A percentile compares a stretch with the other conserved stretches of the same genome.
phyloP scores from a whole-genome alignment of 2,329 filamentous ascomycete genomes.

The Lachnellula occidentalis region DNA sequence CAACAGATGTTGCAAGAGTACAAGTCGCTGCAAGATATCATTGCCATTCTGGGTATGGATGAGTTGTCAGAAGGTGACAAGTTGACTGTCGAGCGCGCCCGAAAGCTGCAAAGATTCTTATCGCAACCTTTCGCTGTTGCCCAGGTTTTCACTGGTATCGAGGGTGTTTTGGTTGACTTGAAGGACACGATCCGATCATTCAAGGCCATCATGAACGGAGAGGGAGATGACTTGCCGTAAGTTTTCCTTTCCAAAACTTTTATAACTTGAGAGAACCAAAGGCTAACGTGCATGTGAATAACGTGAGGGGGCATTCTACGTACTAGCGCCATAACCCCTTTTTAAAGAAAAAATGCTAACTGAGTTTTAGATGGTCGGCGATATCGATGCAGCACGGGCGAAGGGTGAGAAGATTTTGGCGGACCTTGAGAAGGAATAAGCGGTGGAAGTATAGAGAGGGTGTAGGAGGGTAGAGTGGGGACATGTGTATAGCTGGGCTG shows the following conservation, averaged over 20 bases:
- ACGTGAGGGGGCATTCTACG: slow-evolving; percentile 57
- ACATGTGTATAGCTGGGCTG: slow-evolving; percentile 18
- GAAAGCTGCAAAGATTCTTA: slow-evolving; percentile 99
- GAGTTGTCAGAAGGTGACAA: slow-evolving; percentile 98
- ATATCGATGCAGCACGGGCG: slow-evolving; percentile 83
- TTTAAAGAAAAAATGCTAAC: slow-evolving; percentile 22
- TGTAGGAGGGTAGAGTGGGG: background rate
- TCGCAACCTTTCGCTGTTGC: slow-evolving; percentile 94
- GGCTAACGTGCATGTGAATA: too few species aligned
- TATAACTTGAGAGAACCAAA: too few species aligned
- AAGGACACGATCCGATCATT: slow-evolving; percentile 98
- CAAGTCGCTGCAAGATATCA: slow-evolving; percentile 99
- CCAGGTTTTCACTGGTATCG: slow-evolving; percentile 71
- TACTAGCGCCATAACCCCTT: slow-evolving; percentile 1
- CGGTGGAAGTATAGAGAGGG: slow-evolving; percentile 1
- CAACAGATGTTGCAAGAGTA: slow-evolving; percentile 99
- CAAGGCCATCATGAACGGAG: slow-evolving; percentile 80
- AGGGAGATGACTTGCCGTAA: slow-evolving; percentile 83
- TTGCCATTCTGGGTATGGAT: slow-evolving; percentile 98
- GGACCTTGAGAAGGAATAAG: slow-evolving; percentile 51
- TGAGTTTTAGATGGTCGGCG: slow-evolving; percentile 63
- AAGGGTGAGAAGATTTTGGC: slow-evolving; percentile 99
- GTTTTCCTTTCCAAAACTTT: too few species aligned
- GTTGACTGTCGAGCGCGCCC: slow-evolving; percentile 99
- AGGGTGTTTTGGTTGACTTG: slow-evolving; percentile 94